Evolutionary conservation across 768 basidiomycete genomes (phyloP).

Genomic region (Naematelia aurantialba): DNA sequence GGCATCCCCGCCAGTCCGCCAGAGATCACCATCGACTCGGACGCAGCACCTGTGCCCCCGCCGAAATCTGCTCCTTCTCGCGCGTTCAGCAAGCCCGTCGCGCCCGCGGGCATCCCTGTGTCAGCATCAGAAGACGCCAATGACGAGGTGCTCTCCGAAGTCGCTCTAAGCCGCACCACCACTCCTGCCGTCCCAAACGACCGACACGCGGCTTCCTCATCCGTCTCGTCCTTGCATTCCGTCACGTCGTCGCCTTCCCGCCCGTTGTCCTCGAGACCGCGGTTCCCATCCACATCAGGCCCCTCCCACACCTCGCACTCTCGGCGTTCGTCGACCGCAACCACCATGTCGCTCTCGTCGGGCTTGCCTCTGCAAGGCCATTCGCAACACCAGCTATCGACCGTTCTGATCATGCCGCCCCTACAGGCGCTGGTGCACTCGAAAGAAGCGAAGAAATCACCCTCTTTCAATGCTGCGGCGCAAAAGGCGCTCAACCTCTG

Average conservation of each 20-base stretch:
- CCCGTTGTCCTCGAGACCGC: conserved; percentile 14
- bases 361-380: background rate
- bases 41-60: background rate
- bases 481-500: conserved; percentile 78
- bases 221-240: conserved; percentile 32
- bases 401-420: conserved; percentile 59
- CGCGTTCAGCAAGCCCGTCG: background rate
- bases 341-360: conserved; percentile 39
- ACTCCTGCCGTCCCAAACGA: background rate
- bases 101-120: background rate
- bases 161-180: background rate
- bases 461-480: conserved; percentile 75
- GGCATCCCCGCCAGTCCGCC: no score
- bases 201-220: conserved; percentile 22
- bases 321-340: conserved; percentile 34
- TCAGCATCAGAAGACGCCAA: background rate
- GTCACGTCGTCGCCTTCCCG: conserved; percentile 31
- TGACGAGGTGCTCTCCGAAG: background rate
- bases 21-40: background rate
- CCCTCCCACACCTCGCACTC: conserved; percentile 22
- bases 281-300: conserved; percentile 3
- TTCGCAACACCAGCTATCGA: conserved; percentile 36
- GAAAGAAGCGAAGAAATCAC: conserved; percentile 79
- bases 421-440: conserved; percentile 80
- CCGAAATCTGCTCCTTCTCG: background rate